Percentiles rank a stretch among this genome's conserved stretches.
Conservation (phyloP, 2,329 filamentous ascomycete species). For the Colletotrichum tropicale region DNA sequence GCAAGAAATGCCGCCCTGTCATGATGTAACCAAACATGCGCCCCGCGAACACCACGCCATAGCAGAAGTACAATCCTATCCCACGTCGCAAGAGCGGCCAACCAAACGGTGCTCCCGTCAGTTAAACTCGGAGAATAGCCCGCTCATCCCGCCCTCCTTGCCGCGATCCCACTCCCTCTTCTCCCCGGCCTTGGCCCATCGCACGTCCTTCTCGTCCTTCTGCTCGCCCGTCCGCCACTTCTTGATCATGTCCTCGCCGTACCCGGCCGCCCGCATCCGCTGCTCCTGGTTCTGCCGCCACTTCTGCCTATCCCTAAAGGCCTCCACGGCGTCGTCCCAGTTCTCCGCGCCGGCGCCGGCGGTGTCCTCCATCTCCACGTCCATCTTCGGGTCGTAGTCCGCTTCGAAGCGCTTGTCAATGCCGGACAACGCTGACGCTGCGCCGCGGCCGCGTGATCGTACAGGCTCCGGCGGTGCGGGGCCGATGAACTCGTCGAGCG, state of each 20-base stretch:
- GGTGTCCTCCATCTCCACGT: conserved; percentile 57
- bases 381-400: conserved; percentile 62
- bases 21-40: background rate
- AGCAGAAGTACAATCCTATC: background rate
- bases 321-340: conserved; percentile 83
- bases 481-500: conserved; percentile 77
- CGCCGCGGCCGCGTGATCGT: conserved; percentile 73
- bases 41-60: background rate
- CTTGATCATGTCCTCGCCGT: conserved; percentile 75
- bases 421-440: conserved; percentile 61
- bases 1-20: background rate
- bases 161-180: conserved; percentile 65
- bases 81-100: background rate
- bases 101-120: background rate
- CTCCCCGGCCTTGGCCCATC: conserved; percentile 74
- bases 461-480: conserved; percentile 64
- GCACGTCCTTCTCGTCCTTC: conserved; percentile 67
- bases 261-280: conserved; percentile 77
- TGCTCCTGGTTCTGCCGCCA: conserved; percentile 79
- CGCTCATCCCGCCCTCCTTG: conserved; percentile 38
- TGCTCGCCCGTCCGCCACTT: conserved; percentile 68
- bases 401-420: conserved; percentile 84
- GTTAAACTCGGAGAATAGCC: conserved; percentile 20
- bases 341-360: conserved; percentile 56
- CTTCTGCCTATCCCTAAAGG: conserved; percentile 77